Base-by-base conservation (phyloP, 129 eudicot species). In the Lactuca sativa region DNA sequence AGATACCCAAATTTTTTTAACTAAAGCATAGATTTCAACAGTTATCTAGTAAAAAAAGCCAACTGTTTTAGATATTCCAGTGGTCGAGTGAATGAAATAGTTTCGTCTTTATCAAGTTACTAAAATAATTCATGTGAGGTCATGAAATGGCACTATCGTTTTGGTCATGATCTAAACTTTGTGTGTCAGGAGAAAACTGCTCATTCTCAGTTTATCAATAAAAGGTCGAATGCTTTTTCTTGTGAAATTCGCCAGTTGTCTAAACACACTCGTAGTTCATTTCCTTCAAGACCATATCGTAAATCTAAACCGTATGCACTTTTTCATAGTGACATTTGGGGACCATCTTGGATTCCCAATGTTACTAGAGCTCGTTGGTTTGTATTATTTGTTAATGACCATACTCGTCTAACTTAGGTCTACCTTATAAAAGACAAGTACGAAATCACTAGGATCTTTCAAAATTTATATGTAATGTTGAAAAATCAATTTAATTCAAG, bases 401-500 rank as follows among this genome's bases (percentile, higher is more conserved):
- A 18, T 52, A 31, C 73, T 53, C 51, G 73, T 12, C n/a, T 68
- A 5, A 21, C 51, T 34, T 68, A 63, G 62, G 44, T 36, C 0
- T 66, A 9, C 44, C 73, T 74, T 7, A 55, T 74, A 49, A 61
- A 64, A 10, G 47, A 56, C 13, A 65, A 74, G 32, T 52, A 47
- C 11, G 59, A 74, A 47, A 66, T 66, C 43, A 9, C 5, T 9
- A 6, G 5, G 1, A 48, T 43, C 4, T 49, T 74, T 34, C 67
- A 54, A 7, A 17, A 17, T 7, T 64, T 65, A 31, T 9, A 48
- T 31, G 48, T 5, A 33, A 51, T 55, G 66, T 18, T 65, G 1
- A 15, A 74, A 18, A 65, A 38, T 34, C 59, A 66, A 14, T 65
- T 65, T 44, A 38, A 60, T 8, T 14, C n/a, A 9, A 7, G 41